Conservation (phyloP, 805 yeast genomes). For the Candida coleopterorum region DNA sequence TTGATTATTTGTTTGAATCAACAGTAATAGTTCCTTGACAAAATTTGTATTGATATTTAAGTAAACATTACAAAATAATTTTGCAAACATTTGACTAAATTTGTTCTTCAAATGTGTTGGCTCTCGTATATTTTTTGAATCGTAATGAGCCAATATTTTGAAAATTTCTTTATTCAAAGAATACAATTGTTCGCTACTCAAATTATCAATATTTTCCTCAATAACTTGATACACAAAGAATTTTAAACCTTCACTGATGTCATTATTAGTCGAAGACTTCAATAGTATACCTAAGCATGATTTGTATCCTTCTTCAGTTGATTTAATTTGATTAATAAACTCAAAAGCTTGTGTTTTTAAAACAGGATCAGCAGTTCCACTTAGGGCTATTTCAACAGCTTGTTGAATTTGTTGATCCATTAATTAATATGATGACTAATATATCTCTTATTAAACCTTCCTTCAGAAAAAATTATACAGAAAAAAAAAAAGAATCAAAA, state of each 20-base stretch:
- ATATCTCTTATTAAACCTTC: not conserved
- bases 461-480: conserved; percentile 1
- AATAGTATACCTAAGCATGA: conserved; percentile 48
- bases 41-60: conserved; percentile 27
- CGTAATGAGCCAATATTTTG: conserved; percentile 31
- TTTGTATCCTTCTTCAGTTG: conserved; percentile 52
- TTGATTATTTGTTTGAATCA: conserved; percentile 16
- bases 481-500: conserved; percentile 1
- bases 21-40: conserved; percentile 24
- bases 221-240: conserved; percentile 70
- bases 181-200: conserved; percentile 42
- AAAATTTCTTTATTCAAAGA: conserved; percentile 46
- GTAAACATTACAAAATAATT: conserved; percentile 33
- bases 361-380: conserved; percentile 57
- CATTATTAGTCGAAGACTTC: conserved; percentile 13
- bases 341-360: conserved; percentile 55
- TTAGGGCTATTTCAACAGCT: conserved; percentile 80
- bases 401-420: conserved; percentile 69
- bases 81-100: conserved; percentile 29
- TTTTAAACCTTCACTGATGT: conserved; percentile 49
- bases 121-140: conserved; percentile 18
- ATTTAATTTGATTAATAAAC: conserved; percentile 49
- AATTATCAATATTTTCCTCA: conserved; percentile 47
- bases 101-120: conserved; percentile 33
- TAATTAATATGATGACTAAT: not conserved